Conservation (phyloP, 163 green algal species). For the Prototheca cutis region DNA sequence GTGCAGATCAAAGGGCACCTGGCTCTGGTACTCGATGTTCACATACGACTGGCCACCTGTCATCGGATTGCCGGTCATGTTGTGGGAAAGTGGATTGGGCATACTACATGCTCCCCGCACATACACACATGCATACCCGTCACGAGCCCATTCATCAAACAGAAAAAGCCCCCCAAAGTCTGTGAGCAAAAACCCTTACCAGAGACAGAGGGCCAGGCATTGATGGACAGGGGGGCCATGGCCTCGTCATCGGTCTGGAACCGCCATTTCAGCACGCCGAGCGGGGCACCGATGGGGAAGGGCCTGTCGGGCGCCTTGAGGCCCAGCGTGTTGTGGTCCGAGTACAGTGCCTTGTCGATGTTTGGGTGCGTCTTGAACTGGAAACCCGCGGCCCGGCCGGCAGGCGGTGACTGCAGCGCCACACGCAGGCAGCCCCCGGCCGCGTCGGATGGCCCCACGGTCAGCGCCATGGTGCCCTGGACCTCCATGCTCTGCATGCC, state of each 20-base stretch:
- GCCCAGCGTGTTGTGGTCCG: slow-evolving; percentile 52
- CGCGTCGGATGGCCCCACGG: slow-evolving; percentile 39
- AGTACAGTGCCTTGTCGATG: slow-evolving; percentile 93
- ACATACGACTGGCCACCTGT: slow-evolving; percentile 81
- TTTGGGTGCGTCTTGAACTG: slow-evolving; percentile 99
- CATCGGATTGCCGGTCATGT: no score
- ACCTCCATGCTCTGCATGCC: slow-evolving; percentile 91
- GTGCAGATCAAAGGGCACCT: slow-evolving; percentile 68
- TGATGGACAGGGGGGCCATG: slow-evolving; percentile 85
- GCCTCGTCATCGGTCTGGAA: slow-evolving; percentile 71
- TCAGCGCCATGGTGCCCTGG: slow-evolving; percentile 86
- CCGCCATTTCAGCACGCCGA: slow-evolving; percentile 97
- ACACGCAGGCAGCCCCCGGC: slow-evolving; percentile 40
- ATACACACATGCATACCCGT: no score
- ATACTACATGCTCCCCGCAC: no score
- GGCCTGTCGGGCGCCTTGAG: slow-evolving; percentile 86
- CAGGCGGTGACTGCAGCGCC: no score
- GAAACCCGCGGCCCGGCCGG: slow-evolving; percentile 51
- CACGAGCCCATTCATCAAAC: no score
- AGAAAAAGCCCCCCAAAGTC: no score
- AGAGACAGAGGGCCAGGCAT: slow-evolving; percentile 84
- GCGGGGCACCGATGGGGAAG: slow-evolving; percentile 80
- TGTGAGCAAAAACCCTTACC: no score
- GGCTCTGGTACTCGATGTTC: slow-evolving; percentile 97
- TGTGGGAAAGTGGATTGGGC: no score